Percentiles rank a stretch among this genome's conserved stretches.
Conservation (phyloP, 2,329 filamentous ascomycete genomes). For the Neofusicoccum parvum region DNA sequence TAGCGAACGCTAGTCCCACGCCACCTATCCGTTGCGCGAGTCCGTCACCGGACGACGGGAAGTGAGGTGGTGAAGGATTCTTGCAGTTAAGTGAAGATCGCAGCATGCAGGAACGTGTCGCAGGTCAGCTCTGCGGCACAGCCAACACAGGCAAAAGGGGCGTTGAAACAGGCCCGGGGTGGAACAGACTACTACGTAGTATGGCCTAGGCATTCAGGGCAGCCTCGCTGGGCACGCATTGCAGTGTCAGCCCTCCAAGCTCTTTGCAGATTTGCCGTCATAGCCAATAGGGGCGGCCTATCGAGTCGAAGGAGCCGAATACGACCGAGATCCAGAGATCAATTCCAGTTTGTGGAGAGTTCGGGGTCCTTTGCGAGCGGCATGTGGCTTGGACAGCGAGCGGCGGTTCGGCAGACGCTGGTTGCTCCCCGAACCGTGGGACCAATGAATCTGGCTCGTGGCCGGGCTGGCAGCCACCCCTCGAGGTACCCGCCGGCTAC, state of each 20-base stretch:
- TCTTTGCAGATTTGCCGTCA: neutral
- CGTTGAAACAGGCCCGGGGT: neutral
- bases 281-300: neutral
- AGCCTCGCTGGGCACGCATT: neutral
- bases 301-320: too few relatives aligned
- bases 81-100: neutral
- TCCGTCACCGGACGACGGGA: neutral
- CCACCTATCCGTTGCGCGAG: too few relatives aligned
- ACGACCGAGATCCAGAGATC: neutral
- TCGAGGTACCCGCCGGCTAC: neutral
- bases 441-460: neutral
- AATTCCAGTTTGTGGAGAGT: neutral
- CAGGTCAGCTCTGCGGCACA: neutral
- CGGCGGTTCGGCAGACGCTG: neutral
- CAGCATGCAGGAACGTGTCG: neutral
- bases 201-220: neutral
- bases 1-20: too few relatives aligned
- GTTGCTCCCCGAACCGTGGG: slow-evolving; percentile 1
- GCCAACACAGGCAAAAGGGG: neutral
- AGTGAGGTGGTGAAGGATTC: neutral
- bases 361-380: neutral
- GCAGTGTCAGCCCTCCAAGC: neutral
- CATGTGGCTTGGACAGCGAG: neutral
- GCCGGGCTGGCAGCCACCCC: neutral
- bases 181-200: too few relatives aligned